Base-by-base conservation (phyloP, 2,329 filamentous ascomycete species). In the Scopulariopsis brevicaulis region DNA sequence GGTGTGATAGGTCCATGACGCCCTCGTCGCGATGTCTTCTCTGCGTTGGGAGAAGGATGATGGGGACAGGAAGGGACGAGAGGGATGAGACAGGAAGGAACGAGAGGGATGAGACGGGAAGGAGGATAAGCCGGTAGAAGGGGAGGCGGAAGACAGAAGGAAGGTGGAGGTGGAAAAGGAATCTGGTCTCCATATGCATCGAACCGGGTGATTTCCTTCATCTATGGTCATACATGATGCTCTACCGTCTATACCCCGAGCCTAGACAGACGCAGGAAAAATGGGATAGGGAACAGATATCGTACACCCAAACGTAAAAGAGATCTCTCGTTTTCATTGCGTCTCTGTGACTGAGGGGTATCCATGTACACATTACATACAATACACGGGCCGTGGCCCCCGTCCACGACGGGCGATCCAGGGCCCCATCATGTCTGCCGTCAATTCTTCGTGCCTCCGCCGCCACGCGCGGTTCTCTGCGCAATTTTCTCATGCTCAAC, bases 401-500 rank as follows among this genome's bases (percentile, higher is more conserved):
- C 11, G 20, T 3, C 12, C 12, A 40, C 12, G 11, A 15, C 12
- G 37, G 37, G 37, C 12, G 37, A 40, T 3, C 46, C 5, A 24
- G 46, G 24, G 40, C 15, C 40, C 20, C 12, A 50, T n/a, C 8
- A 11, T 24, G 7, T 24, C 20, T 2, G 20, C n/a, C 46, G 24
- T 50, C 22, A 20, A 20, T 12, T 20, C 22, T 50, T 50, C 11
- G 46, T 10, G 46, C 46, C 12, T n/a, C 35, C 35, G 7, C 52
- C 50, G 34, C 22, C 28, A 18, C 20, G 32, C 46, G 34, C 18
- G 24, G 6, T 63, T 57, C 76, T 72, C 22, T 74, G 71, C 52
- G 75, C 73, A 56, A 69, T 65, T 57, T 80, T 71, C 18, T 73
- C 72, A 51, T 70, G 74, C 64, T 84, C 78, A 2, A 92, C 85